A percentile compares a stretch with the other conserved stretches of the same genome.
Evolutionary conservation across 192 early-diverging fungal genomes (phyloP).

Genomic region (Chytriomyces confervae): DNA sequence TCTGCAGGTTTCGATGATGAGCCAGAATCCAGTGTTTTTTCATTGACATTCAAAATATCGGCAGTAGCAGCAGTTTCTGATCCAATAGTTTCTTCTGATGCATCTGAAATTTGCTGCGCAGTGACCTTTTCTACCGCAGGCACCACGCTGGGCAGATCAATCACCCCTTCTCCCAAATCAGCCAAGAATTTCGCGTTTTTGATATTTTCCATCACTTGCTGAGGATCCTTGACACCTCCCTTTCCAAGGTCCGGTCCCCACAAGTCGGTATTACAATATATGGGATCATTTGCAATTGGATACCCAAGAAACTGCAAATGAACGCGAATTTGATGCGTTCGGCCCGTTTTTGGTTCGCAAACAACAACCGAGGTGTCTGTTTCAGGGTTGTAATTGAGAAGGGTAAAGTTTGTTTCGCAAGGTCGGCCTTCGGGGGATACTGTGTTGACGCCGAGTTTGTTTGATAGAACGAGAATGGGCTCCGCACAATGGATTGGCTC

Average conservation of each 20-base stretch:
- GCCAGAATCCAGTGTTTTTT: neutral
- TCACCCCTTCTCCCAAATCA: neutral
- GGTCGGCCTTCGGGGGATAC: constrained; percentile 82
- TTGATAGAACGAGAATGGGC: constrained; percentile 83
- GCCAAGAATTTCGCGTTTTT: constrained; percentile 11
- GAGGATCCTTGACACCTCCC: constrained; percentile 39
- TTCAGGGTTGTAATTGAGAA: constrained; percentile 64
- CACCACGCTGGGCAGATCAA: neutral
- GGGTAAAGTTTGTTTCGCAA: constrained; percentile 78
- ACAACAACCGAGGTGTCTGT: constrained; percentile 72
- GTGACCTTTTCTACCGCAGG: neutral
- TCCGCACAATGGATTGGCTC: constrained; percentile 62
- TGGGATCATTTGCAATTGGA: constrained; percentile 94
- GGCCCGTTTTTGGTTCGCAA: constrained; percentile 85
- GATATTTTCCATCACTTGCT: constrained; percentile 29
- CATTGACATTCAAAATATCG: neutral
- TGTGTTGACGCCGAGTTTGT: constrained; percentile 87
- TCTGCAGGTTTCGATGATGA: neutral
- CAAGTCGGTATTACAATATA: constrained; percentile 73
- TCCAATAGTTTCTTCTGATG: neutral
- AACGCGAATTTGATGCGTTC: constrained; percentile 97
- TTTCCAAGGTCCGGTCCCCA: constrained; percentile 74
- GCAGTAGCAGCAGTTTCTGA: neutral
- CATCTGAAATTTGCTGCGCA: neutral
- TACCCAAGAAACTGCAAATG: constrained; percentile 91